A percentile compares a stretch with the other conserved stretches of the same genome.
These are phyloP conservation scores for Lotmaria passim DNA, from an alignment of 208 protist genomes.

Conservation along the genomic window DNA sequence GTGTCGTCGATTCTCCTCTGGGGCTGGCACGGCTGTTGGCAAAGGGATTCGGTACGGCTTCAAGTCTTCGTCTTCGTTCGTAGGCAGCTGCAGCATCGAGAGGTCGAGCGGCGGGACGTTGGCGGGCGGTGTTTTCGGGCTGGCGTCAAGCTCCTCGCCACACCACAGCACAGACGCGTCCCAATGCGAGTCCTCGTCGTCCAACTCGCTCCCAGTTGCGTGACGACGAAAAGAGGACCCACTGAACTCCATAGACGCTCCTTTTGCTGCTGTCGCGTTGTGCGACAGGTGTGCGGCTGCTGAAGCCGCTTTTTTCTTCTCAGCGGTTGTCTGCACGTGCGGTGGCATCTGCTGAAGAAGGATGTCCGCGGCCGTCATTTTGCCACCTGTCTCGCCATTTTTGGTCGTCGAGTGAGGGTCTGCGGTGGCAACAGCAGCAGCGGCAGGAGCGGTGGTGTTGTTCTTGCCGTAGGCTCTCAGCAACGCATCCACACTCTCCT, in stretches of 20 bases:
- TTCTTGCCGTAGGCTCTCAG: constrained; percentile 20
- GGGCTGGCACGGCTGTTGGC: constrained; percentile 21
- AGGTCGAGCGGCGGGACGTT: constrained; percentile 32
- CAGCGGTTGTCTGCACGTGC: background rate
- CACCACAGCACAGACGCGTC: constrained; percentile 19
- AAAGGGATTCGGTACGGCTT: constrained; percentile 31
- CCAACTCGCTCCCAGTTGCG: background rate
- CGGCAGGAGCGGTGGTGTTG: background rate
- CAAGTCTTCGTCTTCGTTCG: constrained; percentile 5
- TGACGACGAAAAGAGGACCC: background rate
- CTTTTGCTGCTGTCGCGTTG: background rate
- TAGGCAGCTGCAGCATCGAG: constrained; percentile 19
- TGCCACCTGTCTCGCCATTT: background rate
- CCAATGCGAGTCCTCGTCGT: constrained; percentile 20
- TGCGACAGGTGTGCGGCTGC: background rate
- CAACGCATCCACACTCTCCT: constrained; percentile 28
- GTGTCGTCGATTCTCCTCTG: constrained; percentile 7
- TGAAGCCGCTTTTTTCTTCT: background rate
- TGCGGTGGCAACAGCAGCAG: background rate
- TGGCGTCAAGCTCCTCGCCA: constrained; percentile 6
- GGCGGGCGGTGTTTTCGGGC: background rate
- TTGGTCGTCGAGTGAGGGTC: background rate
- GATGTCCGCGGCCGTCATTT: constrained; percentile 8
- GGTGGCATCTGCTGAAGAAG: constrained; percentile 3
- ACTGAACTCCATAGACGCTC: background rate